phyloP scores from a whole-genome alignment of 305 asterid genomes.

The Withania somnifera region DNA sequence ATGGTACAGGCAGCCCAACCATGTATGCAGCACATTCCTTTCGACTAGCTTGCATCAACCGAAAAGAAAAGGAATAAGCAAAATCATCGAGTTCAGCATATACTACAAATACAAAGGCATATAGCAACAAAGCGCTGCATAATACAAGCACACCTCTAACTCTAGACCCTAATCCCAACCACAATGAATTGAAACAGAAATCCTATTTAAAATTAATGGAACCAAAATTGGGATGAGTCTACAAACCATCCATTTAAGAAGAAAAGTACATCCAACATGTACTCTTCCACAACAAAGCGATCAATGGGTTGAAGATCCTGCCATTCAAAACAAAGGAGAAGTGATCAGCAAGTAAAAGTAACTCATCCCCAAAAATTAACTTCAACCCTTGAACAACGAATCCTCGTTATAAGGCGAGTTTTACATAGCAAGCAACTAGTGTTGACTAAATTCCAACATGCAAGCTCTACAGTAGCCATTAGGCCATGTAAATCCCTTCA shows the following conservation, averaged over 20 bases:
- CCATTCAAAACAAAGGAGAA: slow-evolving; percentile 11
- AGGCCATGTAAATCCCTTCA: background rate
- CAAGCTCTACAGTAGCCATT: background rate
- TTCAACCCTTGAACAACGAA: background rate
- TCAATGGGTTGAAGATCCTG: slow-evolving; percentile 92
- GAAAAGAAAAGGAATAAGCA: slow-evolving; percentile 7
- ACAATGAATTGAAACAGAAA: background rate
- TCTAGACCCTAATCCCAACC: background rate
- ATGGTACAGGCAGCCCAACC: slow-evolving; percentile 98
- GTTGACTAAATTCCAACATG: background rate
- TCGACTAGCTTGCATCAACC: slow-evolving; percentile 97
- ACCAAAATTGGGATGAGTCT: slow-evolving; percentile 1
- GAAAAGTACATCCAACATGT: slow-evolving; percentile 81
- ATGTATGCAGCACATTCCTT: slow-evolving; percentile 96
- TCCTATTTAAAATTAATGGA: background rate
- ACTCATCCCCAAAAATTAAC: background rate
- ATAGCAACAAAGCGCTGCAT: background rate
- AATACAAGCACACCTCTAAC: background rate
- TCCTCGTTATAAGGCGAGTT: background rate
- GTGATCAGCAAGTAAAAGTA: slow-evolving; percentile 10
- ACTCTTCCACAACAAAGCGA: slow-evolving; percentile 92
- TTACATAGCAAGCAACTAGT: background rate
- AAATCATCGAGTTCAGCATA: background rate
- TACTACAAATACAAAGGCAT: background rate
- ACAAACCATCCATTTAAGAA: slow-evolving; percentile 97